phyloP scores from a whole-genome alignment of 306 rosid genomes.

The Sophora flavescens region DNA sequence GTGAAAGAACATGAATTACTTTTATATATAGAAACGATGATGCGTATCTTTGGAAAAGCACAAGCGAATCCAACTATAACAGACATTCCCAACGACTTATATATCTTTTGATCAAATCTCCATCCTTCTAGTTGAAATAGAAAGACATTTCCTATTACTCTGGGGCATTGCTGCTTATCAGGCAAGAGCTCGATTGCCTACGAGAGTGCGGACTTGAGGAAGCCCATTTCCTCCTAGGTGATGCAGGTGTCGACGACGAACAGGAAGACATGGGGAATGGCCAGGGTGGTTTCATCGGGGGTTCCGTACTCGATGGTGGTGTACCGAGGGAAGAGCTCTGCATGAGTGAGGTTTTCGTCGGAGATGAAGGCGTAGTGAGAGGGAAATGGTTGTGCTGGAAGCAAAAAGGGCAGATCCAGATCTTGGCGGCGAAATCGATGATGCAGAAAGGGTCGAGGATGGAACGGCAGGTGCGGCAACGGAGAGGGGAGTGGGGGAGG shows the following conservation, averaged over 20 bases:
- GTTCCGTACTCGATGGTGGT: conserved; percentile 87
- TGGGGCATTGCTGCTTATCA: too few species aligned
- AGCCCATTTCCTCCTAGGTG: conserved; percentile 84
- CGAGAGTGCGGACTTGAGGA: conserved; percentile 69
- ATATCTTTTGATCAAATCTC: too few species aligned
- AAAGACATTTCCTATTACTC: too few species aligned
- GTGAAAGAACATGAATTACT: too few species aligned
- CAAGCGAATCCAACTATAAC: too few species aligned
- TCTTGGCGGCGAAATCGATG: conserved; percentile 93
- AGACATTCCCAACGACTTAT: too few species aligned
- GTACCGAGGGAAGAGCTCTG: conserved; percentile 91
- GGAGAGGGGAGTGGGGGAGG: conserved; percentile 81
- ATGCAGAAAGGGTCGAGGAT: conserved; percentile 90
- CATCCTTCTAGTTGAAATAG: too few species aligned
- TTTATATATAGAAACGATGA: too few species aligned
- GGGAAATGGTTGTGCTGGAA: conserved; percentile 95
- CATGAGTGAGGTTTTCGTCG: conserved; percentile 89
- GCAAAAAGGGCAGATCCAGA: conserved; percentile 99
- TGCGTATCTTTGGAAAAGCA: too few species aligned
- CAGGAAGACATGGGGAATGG: conserved; percentile 71
- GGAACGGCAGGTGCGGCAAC: conserved; percentile 94
- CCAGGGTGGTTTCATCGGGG: conserved; percentile 33
- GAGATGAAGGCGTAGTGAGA: conserved; percentile 80
- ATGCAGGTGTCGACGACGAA: conserved; percentile 86
- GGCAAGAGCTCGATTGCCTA: conserved; percentile 88